phyloP scores from a whole-genome alignment of 148 eudicot genomes.

The Rhododendron molle region DNA sequence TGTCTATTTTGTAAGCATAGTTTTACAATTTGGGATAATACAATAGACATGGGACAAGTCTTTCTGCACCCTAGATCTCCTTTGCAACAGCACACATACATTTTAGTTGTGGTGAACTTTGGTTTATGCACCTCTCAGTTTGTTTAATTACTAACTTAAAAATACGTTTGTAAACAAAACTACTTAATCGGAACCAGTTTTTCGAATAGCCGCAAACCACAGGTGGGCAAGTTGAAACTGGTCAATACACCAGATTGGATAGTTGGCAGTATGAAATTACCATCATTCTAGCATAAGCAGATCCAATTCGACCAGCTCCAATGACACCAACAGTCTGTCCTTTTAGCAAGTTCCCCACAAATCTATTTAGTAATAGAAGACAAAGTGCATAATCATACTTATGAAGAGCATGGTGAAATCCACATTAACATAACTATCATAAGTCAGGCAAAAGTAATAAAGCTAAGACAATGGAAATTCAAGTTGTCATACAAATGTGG shows the following conservation, averaged over 20 bases:
- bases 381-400: background rate
- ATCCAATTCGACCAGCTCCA: slow-evolving; percentile 98
- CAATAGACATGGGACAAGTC: background rate
- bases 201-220: background rate
- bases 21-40: background rate
- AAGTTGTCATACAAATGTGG: slow-evolving; percentile 69
- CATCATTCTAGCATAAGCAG: slow-evolving; percentile 99
- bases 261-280: slow-evolving; percentile 28
- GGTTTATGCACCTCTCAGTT: background rate
- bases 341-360: slow-evolving; percentile 97
- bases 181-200: background rate
- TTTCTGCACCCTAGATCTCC: background rate
- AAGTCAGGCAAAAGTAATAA: background rate
- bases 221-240: background rate
- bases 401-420: background rate
- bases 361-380: slow-evolving; percentile 34
- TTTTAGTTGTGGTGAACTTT: background rate
- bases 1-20: background rate
- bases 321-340: slow-evolving; percentile 98
- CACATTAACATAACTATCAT: background rate
- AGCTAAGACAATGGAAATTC: background rate
- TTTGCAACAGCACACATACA: background rate
- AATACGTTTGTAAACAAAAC: background rate
- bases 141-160: background rate
- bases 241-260: background rate